Conservation (phyloP, 495 filamentous ascomycete genomes). For the Trichoderma asperelloides region DNA sequence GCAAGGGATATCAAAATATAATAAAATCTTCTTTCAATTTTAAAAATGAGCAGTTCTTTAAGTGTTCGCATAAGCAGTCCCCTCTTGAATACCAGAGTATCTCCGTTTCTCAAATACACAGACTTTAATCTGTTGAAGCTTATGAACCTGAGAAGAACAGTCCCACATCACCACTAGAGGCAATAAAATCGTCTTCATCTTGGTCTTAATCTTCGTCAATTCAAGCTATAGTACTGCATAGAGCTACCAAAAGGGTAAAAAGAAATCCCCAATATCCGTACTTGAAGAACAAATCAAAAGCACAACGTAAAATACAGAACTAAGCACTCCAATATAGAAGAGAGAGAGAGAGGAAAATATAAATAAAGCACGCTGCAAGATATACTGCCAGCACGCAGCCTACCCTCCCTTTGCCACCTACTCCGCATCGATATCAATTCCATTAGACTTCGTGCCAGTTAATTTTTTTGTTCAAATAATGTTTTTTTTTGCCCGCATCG, state of each 20-base stretch:
- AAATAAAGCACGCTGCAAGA: background rate
- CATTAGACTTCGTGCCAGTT: background rate
- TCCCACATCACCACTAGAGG: background rate
- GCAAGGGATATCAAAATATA: background rate
- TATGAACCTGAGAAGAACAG: too few species aligned
- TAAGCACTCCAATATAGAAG: background rate
- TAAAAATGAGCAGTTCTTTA: background rate
- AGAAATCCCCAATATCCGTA: background rate
- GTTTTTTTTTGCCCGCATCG: background rate
- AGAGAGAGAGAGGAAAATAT: background rate
- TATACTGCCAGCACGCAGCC: background rate
- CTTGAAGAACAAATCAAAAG: background rate
- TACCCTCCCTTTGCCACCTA: background rate
- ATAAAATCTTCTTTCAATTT: background rate
- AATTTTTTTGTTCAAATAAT: background rate
- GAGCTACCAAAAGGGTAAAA: background rate
- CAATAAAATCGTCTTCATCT: too few species aligned
- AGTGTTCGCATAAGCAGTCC: background rate
- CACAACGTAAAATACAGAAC: background rate
- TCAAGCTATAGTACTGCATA: background rate
- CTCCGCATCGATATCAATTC: background rate
- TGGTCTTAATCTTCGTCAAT: background rate
- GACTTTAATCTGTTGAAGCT: too few species aligned
- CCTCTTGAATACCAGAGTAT: background rate
- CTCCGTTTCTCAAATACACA: background rate